Evolutionary conservation across 2,329 filamentous ascomycete genomes (phyloP).

Genomic region (Diaporthe helianthi): DNA sequence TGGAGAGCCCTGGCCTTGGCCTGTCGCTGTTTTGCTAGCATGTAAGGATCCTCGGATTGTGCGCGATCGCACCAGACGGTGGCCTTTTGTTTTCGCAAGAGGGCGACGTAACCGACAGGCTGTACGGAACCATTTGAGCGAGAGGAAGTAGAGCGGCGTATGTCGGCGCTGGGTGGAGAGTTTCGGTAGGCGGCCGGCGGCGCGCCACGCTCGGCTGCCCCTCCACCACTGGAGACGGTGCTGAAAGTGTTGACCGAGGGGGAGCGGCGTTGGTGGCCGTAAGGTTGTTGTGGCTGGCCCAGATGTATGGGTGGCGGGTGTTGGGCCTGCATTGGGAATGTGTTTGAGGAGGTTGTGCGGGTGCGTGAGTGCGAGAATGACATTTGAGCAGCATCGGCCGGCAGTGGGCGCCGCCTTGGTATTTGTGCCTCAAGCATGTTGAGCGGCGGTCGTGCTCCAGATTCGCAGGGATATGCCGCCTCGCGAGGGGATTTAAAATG

Average conservation of each 20-base stretch:
- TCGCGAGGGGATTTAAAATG: conserved; percentile 18
- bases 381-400: conserved; percentile 36
- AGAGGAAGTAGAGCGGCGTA: conserved; percentile 81
- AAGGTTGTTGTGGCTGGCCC: conserved; percentile 43
- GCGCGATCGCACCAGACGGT: conserved; percentile 98
- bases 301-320: conserved; percentile 43
- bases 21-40: conserved; percentile 81
- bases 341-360: conserved; percentile 63
- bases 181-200: conserved; percentile 65
- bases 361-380: conserved; percentile 61
- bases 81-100: conserved; percentile 96
- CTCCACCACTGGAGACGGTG: conserved; percentile 64
- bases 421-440: conserved; percentile 44
- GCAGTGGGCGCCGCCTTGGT: conserved; percentile 40
- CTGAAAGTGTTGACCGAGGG: conserved; percentile 73
- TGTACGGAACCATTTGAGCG: conserved; percentile 69
- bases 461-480: conserved; percentile 26
- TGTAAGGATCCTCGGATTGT: conserved; percentile 87
- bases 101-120: conserved; percentile 84
- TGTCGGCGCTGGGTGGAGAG: conserved; percentile 59
- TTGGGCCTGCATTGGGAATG: conserved; percentile 49
- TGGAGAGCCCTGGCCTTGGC: conserved; percentile 90
- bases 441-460: conserved; percentile 6
- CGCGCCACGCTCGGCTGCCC: conserved; percentile 45
- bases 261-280: conserved; percentile 59